Percentiles rank a stretch among this genome's conserved stretches.
Evolutionary conservation across 768 basidiomycete genomes (phyloP).

Genomic region (Naganishia randhawae): DNA sequence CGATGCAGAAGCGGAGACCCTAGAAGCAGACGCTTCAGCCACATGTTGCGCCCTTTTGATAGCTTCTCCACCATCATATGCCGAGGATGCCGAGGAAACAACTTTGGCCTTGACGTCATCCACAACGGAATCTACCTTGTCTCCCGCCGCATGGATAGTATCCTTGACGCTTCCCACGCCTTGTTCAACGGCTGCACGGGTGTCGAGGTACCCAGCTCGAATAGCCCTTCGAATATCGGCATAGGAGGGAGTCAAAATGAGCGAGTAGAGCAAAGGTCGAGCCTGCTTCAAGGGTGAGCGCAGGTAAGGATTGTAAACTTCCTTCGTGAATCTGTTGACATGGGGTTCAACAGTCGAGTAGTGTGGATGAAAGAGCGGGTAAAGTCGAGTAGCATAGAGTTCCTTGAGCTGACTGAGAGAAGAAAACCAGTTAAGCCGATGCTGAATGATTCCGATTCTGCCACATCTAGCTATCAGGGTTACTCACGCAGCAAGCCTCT

Average conservation of each 20-base stretch:
- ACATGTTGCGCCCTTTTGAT: neutral
- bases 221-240: conserved; percentile 24
- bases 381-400: conserved; percentile 10
- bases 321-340: conserved; percentile 6
- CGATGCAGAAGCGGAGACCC: neutral
- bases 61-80: neutral
- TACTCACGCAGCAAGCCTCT: conserved; percentile 24
- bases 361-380: conserved; percentile 25
- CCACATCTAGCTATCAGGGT: too few relatives aligned
- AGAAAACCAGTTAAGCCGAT: neutral
- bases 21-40: conserved; percentile 1
- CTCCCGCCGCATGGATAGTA: conserved; percentile 13
- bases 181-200: conserved; percentile 13
- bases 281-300: neutral
- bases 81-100: conserved; percentile 5
- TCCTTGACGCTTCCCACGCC: conserved; percentile 23
- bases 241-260: conserved; percentile 27
- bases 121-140: neutral
- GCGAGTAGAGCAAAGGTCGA: conserved; percentile 23
- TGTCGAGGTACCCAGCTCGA: conserved; percentile 8
- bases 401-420: neutral
- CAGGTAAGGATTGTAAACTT: conserved; percentile 23
- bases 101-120: conserved; percentile 10
- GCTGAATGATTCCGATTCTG: too few relatives aligned
- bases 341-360: conserved; percentile 22